Evolutionary conservation across 306 rosid species (phyloP).

Genomic region (Parietaria judaica): DNA sequence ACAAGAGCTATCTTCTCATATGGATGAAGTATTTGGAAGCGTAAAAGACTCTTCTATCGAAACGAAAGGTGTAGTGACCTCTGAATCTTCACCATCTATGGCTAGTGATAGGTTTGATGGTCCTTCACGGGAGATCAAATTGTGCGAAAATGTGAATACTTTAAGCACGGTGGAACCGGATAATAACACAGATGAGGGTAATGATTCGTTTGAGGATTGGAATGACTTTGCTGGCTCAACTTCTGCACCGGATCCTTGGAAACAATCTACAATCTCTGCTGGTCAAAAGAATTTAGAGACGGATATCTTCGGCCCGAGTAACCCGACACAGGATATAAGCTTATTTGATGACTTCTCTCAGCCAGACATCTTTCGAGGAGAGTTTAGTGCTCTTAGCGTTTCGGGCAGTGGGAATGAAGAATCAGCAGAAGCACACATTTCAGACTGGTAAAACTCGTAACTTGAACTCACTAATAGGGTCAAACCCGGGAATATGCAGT

Average conservation of each 20-base stretch:
- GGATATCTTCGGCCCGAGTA: conserved; percentile 13
- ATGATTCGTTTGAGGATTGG: conserved; percentile 48
- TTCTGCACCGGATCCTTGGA: conserved; percentile 28
- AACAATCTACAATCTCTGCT: conserved; percentile 29
- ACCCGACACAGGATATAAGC: neutral
- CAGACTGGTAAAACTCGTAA: no score
- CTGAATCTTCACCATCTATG: conserved; percentile 29
- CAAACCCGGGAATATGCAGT: no score
- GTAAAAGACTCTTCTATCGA: conserved; percentile 26
- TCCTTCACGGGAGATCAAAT: conserved; percentile 37
- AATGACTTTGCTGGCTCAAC: conserved; percentile 46
- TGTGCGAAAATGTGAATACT: conserved; percentile 20
- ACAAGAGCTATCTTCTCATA: conserved; percentile 22
- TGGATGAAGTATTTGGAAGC: conserved; percentile 36
- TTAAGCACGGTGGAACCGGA: conserved; percentile 36
- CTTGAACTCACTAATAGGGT: no score
- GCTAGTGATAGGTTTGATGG: conserved; percentile 48
- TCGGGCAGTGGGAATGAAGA: conserved; percentile 1
- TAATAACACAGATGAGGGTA: neutral
- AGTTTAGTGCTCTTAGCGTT: conserved; percentile 29
- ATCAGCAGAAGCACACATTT: no score
- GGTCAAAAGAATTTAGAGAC: conserved; percentile 33
- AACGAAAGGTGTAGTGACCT: neutral
- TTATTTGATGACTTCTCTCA: conserved; percentile 26
- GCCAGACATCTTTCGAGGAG: conserved; percentile 37